These are phyloP conservation scores for Cytospora paraplurivora DNA, from an alignment of 2,329 filamentous ascomycete genomes.

Conservation along the genomic window DNA sequence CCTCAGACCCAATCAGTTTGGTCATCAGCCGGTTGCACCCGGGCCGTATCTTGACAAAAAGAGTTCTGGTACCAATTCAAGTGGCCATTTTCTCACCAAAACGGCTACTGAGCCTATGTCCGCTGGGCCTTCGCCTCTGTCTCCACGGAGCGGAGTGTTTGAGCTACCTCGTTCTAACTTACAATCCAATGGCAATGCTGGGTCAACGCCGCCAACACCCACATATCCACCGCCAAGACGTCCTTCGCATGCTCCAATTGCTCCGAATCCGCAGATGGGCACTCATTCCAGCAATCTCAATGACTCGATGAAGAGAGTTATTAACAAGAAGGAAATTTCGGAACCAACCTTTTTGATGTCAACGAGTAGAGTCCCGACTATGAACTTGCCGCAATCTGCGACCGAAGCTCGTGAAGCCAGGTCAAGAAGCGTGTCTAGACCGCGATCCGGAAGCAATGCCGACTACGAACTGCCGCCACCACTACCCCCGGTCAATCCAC, in stretches of 20 bases:
- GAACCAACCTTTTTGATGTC: conserved; percentile 53
- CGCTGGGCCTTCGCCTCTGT: conserved; percentile 49
- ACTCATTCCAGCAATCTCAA: conserved; percentile 38
- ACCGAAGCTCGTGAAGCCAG: conserved; percentile 33
- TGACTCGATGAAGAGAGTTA: conserved; percentile 45
- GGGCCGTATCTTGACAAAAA: conserved; percentile 35
- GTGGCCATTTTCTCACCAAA: conserved; percentile 35
- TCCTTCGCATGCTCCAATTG: conserved; percentile 38
- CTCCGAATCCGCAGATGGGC: conserved; percentile 36
- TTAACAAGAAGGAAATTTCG: conserved; percentile 52
- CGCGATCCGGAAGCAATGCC: conserved; percentile 42
- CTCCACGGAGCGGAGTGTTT: conserved; percentile 39
- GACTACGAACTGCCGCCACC: conserved; percentile 45
- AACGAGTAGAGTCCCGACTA: conserved; percentile 48
- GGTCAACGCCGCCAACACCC: conserved; percentile 38
- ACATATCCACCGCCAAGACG: conserved; percentile 39
- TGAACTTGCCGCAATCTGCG: conserved; percentile 40
- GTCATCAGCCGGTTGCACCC: conserved; percentile 31
- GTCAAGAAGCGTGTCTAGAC: conserved; percentile 43
- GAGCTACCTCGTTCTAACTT: conserved; percentile 40
- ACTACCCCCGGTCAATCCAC: conserved; percentile 61
- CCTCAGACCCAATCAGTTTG: conserved; percentile 41
- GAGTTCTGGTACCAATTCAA: conserved; percentile 39
- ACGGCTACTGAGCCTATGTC: conserved; percentile 40
- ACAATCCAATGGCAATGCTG: conserved; percentile 34